Evolutionary conservation across 1,284 basidiomycete genomes (phyloP), one percentile per base, ranked within the genome.

Genomic region (Irpex sp.): DNA sequence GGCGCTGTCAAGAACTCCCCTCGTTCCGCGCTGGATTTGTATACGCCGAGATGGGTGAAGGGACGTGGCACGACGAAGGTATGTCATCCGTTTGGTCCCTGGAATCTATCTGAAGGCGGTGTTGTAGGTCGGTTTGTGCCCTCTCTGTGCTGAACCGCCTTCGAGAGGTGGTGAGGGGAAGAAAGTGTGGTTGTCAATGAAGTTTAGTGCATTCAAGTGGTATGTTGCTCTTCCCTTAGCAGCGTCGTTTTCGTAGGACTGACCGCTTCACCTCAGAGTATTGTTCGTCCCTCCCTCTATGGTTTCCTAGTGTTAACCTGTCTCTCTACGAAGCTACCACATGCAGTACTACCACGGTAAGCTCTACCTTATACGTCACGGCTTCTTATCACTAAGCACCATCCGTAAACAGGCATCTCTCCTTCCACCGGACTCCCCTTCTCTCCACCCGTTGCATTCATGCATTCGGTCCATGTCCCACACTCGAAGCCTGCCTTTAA

Each of bases 201-300:
- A 93, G 70, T 87, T 89, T 69, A 90, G 87, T 21, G 91, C 90
- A 26, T 93, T 87, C 77, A 92, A 92, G 91, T 92, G 77, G 87
- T 86, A 68, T 54, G 70, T 70, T 44, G 7, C 13, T 13, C n/a
- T 57, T 65, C 13, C n/a, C 26, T 62, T 40, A 9, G 19, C 3
- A 9, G 19, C 3, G 4, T 6, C 49, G 19, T 21, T n/a, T 9
- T 44, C 11, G 40, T 13, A 44, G 5, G 11, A 31, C 31, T 31
- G 31, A 31, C 21, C 21, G 21, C 3, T 26, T 44, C 40, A 44
- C 40, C 11, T 44, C 40, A n/a, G 69, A 70, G 71, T 71, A 63
- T 64, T 59, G 62, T 59, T 7, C 37, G 17, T 51, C 31, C 5
- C 5, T 5, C 31, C 31, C 31, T 31, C 31, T 5, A 4, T 31